Base-by-base conservation (phyloP, 2,329 filamentous ascomycete species). In the Fusarium devonianum region DNA sequence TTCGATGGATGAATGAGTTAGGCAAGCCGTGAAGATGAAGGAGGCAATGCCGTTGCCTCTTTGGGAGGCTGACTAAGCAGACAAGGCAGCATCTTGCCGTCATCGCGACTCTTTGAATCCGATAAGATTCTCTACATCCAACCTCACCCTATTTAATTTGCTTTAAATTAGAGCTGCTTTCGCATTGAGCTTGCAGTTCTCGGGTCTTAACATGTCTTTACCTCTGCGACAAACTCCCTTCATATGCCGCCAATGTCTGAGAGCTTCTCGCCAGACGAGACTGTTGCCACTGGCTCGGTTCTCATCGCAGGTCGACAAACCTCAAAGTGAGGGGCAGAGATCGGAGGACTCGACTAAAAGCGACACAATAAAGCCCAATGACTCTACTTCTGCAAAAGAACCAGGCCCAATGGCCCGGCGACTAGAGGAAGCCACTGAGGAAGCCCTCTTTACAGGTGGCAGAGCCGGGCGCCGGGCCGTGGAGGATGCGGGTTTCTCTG, bases 401-500 rank as follows among this genome's bases (percentile, higher is more conserved):
- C 54, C 49, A 4, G 79, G 80, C 1, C 70, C 79, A 17, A 78
- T 87, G 78, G 72, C 81, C 7, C 77, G 81, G 26, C 80, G 82
- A 12, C 74, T 88, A 7, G 73, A 82, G 50, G 76, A 86, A 62
- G 84, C 85, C 2, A 87, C 85, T 2, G 84, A 87, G 59, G 83
- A 87, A 42, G 81, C 78, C 2, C 71, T 88, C 1, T 63, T 83
- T 19, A 80, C 78, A 2, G 83, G 82, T 22, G 83, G 84, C n/a
- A 73, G 74, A 46, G 78, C 83, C 10, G 83, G 84, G n/a, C 76
- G 76, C 30, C 80, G 77, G 18, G 82, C 84, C 5, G 71, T 87
- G 16, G 77, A 85, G 61, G 81, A 87, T 49, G 82, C 83, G 7
- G 83, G 83, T 5, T 87, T 88, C 70, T 83, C 82, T 23, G 79